Conservation (phyloP, 305 asterid species). For the Fraxinus platypoda region DNA sequence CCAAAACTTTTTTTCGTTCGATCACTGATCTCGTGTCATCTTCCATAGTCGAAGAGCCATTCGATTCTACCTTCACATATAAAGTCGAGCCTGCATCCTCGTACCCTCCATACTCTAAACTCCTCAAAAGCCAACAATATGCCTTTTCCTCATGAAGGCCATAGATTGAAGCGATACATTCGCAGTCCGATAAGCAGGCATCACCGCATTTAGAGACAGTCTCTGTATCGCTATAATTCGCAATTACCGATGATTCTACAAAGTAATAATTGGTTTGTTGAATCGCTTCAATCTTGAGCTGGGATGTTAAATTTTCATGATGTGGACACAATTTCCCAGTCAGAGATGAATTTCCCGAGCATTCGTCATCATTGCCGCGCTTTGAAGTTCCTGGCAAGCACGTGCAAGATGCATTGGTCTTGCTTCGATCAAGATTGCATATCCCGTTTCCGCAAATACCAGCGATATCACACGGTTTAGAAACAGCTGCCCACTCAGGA, state of each 20-base stretch:
- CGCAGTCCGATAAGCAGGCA: conserved; percentile 68
- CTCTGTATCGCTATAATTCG: conserved; percentile 67
- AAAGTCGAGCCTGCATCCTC: conserved; percentile 74
- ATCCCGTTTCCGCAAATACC: conserved; percentile 81
- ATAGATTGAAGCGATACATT: conserved; percentile 75
- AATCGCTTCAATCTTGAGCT: conserved; percentile 41
- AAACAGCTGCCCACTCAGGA: conserved; percentile 83
- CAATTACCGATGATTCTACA: conserved; percentile 64
- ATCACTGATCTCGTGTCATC: conserved; percentile 23
- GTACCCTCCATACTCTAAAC: conserved; percentile 76
- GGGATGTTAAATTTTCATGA: conserved; percentile 43
- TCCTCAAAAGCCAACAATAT: conserved; percentile 73
- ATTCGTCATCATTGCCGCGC: conserved; percentile 22
- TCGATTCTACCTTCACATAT: conserved; percentile 64
- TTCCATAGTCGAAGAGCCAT: conserved; percentile 27
- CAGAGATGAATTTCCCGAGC: conserved; percentile 41
- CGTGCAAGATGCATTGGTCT: conserved; percentile 66
- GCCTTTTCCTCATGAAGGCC: conserved; percentile 77
- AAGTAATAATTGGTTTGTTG: conserved; percentile 69
- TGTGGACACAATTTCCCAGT: conserved; percentile 52
- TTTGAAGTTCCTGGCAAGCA: conserved; percentile 57
- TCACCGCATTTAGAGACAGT: conserved; percentile 73
- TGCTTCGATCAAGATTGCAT: conserved; percentile 59
- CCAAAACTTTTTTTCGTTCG: conserved; percentile 49
- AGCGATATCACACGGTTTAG: conserved; percentile 75